Conservation (phyloP, 306 rosid species). For the Canavalia ensiformis region DNA sequence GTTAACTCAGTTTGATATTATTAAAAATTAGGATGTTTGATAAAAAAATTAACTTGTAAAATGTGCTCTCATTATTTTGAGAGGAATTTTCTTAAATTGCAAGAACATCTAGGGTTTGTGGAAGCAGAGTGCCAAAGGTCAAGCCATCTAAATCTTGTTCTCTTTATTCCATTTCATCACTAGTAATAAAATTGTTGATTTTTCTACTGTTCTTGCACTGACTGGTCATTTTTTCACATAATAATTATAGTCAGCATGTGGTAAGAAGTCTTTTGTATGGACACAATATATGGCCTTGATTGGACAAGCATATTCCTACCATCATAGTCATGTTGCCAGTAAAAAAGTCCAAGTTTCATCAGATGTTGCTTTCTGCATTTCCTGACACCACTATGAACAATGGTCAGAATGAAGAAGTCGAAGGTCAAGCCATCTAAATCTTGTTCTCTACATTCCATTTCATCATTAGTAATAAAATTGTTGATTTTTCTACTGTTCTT, state of each 20-base stretch:
- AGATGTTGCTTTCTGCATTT: slow-evolving; percentile 35
- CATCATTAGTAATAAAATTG: not conserved
- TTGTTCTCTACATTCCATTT: slow-evolving; percentile 2
- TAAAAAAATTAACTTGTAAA: not conserved
- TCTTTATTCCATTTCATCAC: slow-evolving; percentile 12
- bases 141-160: not conserved
- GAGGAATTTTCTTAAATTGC: not conserved
- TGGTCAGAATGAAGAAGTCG: not conserved
- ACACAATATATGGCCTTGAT: slow-evolving; percentile 7
- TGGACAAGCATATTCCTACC: slow-evolving; percentile 42
- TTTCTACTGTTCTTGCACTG: slow-evolving; percentile 15
- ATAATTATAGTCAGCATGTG: not conserved
- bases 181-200: not conserved
- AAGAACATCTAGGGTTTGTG: not conserved
- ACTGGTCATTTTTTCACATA: not conserved
- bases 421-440: slow-evolving; percentile 6
- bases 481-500: slow-evolving; percentile 30
- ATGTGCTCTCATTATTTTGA: slow-evolving; percentile 6
- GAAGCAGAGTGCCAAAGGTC: slow-evolving; percentile 20
- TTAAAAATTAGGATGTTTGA: not conserved
- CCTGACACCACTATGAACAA: slow-evolving; percentile 24
- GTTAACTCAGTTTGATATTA: not conserved
- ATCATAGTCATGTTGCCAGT: slow-evolving; percentile 7
- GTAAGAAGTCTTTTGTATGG: not conserved
- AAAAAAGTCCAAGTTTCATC: not conserved